These are phyloP conservation scores for Lasiodiplodia sp. DNA, from an alignment of 2,329 filamentous ascomycete species.

Conservation along the genomic window DNA sequence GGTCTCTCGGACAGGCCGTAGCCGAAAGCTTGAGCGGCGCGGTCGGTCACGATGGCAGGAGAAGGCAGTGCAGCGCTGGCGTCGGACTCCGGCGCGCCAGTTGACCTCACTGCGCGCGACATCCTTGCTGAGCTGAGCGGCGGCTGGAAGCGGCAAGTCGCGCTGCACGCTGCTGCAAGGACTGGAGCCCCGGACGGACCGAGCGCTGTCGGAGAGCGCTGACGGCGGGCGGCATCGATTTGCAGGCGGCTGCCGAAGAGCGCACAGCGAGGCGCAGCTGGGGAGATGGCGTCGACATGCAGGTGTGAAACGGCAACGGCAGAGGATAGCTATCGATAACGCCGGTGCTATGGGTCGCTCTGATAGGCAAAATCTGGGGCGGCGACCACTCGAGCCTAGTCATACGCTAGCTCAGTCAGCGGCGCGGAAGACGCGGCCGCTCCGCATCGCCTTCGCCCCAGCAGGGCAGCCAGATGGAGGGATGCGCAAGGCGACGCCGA, in stretches of 20 bases:
- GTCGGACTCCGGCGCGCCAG: constrained; percentile 25
- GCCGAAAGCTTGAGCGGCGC: constrained; percentile 23
- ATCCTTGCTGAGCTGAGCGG: constrained; percentile 30
- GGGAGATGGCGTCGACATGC: constrained; percentile 27
- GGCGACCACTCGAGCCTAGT: constrained; percentile 21
- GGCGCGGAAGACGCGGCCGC: constrained; percentile 16
- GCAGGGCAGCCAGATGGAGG: constrained; percentile 6
- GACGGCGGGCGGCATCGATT: constrained; percentile 6
- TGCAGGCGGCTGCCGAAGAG: constrained; percentile 15
- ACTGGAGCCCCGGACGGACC: constrained; percentile 23
- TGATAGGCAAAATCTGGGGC: constrained; percentile 29
- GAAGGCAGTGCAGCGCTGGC: constrained; percentile 20
- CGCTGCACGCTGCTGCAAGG: constrained; percentile 29
- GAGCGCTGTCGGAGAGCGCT: constrained; percentile 22
- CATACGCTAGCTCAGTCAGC: constrained; percentile 23
- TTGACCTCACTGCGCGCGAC: constrained; percentile 7
- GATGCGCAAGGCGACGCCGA: constrained; percentile 29
- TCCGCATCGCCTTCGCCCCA: background rate
- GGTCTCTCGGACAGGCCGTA: constrained; percentile 23
- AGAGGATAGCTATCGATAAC: constrained; percentile 30
- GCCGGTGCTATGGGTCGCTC: constrained; percentile 21
- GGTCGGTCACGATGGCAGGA: constrained; percentile 23
- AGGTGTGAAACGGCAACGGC: constrained; percentile 30
- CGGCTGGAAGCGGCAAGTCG: constrained; percentile 22
- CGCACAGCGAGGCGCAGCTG: constrained; percentile 27